Base-by-base conservation (phyloP, 306 rosid species). In the Pachyrhizus erosus region DNA sequence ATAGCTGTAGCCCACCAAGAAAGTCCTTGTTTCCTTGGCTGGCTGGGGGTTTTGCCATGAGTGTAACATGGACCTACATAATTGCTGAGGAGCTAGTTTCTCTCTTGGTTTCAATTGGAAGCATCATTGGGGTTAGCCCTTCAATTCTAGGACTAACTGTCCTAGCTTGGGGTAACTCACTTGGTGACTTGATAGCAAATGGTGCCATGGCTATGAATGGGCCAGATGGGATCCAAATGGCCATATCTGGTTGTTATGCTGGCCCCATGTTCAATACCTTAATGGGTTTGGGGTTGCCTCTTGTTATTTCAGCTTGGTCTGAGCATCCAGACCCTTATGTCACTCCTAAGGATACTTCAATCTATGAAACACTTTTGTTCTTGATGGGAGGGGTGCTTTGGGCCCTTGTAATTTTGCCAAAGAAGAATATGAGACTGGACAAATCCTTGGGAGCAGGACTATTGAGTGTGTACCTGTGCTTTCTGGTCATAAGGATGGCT, bases 51-150 rank as follows among this genome's bases (percentile, higher is more conserved):
- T 94, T 94, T 82, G 64, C 58, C 9, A 94, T 92, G 98, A 92
- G 97, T 71, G 83, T 94, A 11, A 87, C 90, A 14, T 94, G 98
- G 98, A 94, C 92, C 55, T 94, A 94, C 7, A 85, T 94, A 29
- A 76, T 83, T 49, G 98, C 96, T 13, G 88, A 87, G 40, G 98
- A 94, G 73, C 74, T 94, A 24, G 94, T 94, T 8, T 88, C 90
- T 1, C 82, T 94, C 45, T 72, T 94, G 83, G 84, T 88, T 15
- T 87, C 98, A 12, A 73, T 88, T 3, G 91, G 91, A 4, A 72
- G 80, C 48, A 82, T 88, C 1, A 62, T 74, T 29, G 88, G 91
- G 60, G 65, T 85, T 37, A 85, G 78, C 17, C 88, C 91, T 76
- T 82, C 85, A 64, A 71, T 88, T 5, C 72, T 88, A 0, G 91